A percentile compares a stretch with the other conserved stretches of the same genome.
These are phyloP conservation scores for Urochloa ruziziensis DNA, from an alignment of 176 grass and related monocot genomes.

Conservation along the genomic window DNA sequence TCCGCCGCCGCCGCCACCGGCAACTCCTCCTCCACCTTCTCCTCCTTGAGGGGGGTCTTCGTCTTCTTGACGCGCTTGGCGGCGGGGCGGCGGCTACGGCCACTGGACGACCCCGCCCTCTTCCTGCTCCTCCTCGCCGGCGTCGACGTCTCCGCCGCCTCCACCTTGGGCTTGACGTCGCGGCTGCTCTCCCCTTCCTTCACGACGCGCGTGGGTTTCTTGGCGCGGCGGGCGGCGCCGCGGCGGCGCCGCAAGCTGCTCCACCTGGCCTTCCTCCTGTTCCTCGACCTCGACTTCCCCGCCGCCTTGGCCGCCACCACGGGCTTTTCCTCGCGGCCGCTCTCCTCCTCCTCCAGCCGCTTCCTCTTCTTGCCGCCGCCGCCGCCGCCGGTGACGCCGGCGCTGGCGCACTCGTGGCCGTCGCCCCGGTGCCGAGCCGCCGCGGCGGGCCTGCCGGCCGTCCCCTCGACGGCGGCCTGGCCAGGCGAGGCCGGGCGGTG, in stretches of 20 bases:
- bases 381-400: neutral
- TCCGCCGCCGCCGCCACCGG: neutral
- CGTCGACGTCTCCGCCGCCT: neutral
- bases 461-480: neutral
- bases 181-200: neutral
- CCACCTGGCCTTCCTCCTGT: neutral
- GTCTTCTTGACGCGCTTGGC: conserved; percentile 14
- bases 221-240: conserved; percentile 9
- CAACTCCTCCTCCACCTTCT: neutral
- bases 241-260: neutral
- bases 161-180: neutral
- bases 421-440: neutral
- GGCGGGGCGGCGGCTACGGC: neutral
- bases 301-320: neutral
- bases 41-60: neutral
- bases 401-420: neutral
- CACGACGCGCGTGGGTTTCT: neutral
- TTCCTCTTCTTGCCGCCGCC: neutral
- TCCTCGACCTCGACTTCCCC: neutral
- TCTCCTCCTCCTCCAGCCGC: neutral
- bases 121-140: neutral
- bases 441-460: neutral
- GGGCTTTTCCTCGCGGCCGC: neutral
- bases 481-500: neutral
- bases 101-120: neutral